A percentile compares a stretch with the other conserved stretches of the same genome.
These are phyloP conservation scores for Podospora pseudocomata DNA, from an alignment of 495 filamentous ascomycete species.

Conservation along the genomic window DNA sequence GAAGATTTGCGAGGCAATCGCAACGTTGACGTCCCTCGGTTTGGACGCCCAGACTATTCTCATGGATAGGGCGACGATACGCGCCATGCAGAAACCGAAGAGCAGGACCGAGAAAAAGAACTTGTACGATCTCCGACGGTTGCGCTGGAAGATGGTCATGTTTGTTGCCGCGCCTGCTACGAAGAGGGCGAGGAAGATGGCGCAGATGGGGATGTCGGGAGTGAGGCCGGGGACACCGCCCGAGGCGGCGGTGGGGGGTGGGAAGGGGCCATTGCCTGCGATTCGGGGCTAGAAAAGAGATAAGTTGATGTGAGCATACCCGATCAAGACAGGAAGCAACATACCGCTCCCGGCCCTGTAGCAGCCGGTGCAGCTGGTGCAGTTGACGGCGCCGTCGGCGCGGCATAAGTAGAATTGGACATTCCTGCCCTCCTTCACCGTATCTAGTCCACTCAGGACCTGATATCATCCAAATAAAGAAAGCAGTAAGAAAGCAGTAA, in stretches of 20 bases:
- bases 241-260: conserved; percentile 7
- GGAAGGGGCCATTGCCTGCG: conserved; percentile 10
- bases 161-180: conserved; percentile 55
- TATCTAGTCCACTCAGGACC: background rate
- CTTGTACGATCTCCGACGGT: conserved; percentile 57
- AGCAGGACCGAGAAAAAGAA: conserved; percentile 69
- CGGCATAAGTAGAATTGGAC: conserved; percentile 26
- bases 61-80: conserved; percentile 60
- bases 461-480: background rate
- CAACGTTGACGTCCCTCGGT: conserved; percentile 48
- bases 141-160: conserved; percentile 62
- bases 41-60: conserved; percentile 58
- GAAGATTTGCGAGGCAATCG: conserved; percentile 70
- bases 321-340: conserved; percentile 3
- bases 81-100: conserved; percentile 76
- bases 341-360: conserved; percentile 3
- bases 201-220: conserved; percentile 48
- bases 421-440: background rate
- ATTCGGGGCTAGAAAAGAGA: background rate
- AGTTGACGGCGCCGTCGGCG: conserved; percentile 16
- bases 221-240: conserved; percentile 3
- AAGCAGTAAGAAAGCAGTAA: background rate
- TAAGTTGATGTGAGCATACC: background rate
- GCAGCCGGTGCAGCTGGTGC: conserved; percentile 5
- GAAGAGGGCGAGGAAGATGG: conserved; percentile 65